phyloP scores from a whole-genome alignment of 1,284 basidiomycete species.

The Volvariella volvacea region DNA sequence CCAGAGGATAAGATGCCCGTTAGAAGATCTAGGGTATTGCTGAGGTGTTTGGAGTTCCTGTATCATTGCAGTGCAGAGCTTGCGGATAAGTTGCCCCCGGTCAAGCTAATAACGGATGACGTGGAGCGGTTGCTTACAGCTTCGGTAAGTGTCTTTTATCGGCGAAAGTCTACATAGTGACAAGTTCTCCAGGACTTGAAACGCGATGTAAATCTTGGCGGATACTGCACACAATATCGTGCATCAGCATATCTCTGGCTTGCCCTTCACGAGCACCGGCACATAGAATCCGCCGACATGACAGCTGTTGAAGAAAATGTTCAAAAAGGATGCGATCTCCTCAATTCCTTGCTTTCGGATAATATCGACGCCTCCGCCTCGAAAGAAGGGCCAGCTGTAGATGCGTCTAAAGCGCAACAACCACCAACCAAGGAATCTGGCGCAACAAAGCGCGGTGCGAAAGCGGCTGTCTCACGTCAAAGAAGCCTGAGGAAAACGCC shows the following conservation, averaged over 20 bases:
- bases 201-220: conserved; percentile 30
- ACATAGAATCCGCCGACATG: conserved; percentile 27
- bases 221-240: conserved; percentile 39
- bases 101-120: conserved; percentile 33
- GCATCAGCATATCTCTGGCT: conserved; percentile 55
- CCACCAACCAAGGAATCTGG: conserved; percentile 1
- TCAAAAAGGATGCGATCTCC: conserved; percentile 42
- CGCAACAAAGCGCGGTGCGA: conserved; percentile 1
- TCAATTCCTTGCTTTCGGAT: conserved; percentile 30
- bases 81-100: conserved; percentile 11
- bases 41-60: conserved; percentile 43
- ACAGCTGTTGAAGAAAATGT: conserved; percentile 35
- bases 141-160: conserved; percentile 27
- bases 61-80: conserved; percentile 33
- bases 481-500: conserved; percentile 10
- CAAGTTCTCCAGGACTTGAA: conserved; percentile 27
- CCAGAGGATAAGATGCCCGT: conserved; percentile 39
- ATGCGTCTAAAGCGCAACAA: conserved; percentile 4
- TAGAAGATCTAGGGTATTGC: conserved; percentile 43
- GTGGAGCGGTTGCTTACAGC: conserved; percentile 30
- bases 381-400: not conserved
- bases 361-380: too few species aligned
- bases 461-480: conserved; percentile 11
- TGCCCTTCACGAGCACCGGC: conserved; percentile 56
- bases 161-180: not conserved